A percentile compares a stretch with the other conserved stretches of the same genome.
These are phyloP conservation scores for Phellinidium pouzarii DNA, from an alignment of 1,284 basidiomycete species.

Conservation along the genomic window DNA sequence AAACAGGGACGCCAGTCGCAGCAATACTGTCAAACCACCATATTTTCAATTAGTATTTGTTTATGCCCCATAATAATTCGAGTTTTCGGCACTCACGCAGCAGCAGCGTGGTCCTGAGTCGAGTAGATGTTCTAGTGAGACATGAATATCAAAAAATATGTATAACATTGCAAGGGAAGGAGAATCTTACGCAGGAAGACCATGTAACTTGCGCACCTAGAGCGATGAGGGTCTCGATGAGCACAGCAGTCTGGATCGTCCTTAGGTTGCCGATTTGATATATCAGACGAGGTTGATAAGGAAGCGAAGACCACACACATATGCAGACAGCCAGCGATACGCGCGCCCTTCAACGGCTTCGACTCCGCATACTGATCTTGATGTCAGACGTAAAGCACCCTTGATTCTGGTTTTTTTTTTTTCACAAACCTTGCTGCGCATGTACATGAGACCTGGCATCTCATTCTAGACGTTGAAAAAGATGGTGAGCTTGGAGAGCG, in stretches of 20 bases:
- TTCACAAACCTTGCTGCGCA: slow-evolving; percentile 77
- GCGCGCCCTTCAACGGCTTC: slow-evolving; percentile 91
- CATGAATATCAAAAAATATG: slow-evolving; percentile 3
- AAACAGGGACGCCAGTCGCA: slow-evolving; percentile 96
- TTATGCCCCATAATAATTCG: neutral
- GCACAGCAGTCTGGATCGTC: slow-evolving; percentile 95
- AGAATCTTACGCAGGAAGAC: slow-evolving; percentile 85
- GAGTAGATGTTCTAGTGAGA: slow-evolving; percentile 91
- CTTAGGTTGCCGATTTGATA: slow-evolving; percentile 32
- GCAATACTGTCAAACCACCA: slow-evolving; percentile 75
- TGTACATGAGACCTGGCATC: slow-evolving; percentile 92
- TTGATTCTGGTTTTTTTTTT: neutral
- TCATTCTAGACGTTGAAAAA: slow-evolving; percentile 51
- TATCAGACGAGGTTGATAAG: slow-evolving; percentile 10
- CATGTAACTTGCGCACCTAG: slow-evolving; percentile 98
- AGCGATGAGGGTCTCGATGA: slow-evolving; percentile 92
- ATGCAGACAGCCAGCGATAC: slow-evolving; percentile 96
- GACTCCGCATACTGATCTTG: slow-evolving; percentile 62
- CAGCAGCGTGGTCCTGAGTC: slow-evolving; percentile 97
- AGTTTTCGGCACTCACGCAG: slow-evolving; percentile 59
- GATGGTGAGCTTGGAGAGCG: slow-evolving; percentile 18
- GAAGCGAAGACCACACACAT: slow-evolving; percentile 49
- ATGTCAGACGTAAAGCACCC: slow-evolving; percentile 19
- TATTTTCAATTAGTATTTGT: slow-evolving; percentile 3
- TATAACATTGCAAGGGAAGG: slow-evolving; percentile 9